These are phyloP conservation scores for Skeletonema marinoi DNA, from an alignment of 108 stramenopile species.

Conservation along the genomic window DNA sequence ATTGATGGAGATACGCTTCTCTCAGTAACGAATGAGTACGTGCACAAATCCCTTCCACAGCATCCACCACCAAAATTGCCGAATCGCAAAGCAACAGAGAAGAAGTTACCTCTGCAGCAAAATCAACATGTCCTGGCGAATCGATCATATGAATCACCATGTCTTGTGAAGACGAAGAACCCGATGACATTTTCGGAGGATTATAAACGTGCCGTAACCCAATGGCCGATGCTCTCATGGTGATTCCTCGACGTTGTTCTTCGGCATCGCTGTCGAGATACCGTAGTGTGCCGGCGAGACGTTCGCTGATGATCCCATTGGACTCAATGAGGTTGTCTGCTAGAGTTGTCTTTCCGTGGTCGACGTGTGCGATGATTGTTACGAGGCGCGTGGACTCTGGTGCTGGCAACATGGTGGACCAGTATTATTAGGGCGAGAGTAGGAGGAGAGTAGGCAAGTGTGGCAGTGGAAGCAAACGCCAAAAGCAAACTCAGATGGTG, in stretches of 20 bases:
- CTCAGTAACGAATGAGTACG: constrained; percentile 96
- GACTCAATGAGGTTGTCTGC: constrained; percentile 92
- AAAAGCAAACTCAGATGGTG: no score
- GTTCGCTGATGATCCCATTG: constrained; percentile 87
- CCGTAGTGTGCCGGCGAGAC: constrained; percentile 83
- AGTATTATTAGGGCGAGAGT: no score
- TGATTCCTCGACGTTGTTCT: constrained; percentile 98
- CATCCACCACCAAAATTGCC: constrained; percentile 95
- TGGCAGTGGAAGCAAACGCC: no score
- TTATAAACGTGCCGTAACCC: constrained; percentile 69
- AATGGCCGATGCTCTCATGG: constrained; percentile 94
- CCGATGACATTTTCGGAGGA: constrained; percentile 8
- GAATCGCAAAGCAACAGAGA: constrained; percentile 94
- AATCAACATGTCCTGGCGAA: constrained; percentile 99
- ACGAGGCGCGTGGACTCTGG: constrained; percentile 89
- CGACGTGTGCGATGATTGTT: constrained; percentile 99
- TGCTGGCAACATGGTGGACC: constrained; percentile 58
- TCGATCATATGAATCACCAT: constrained; percentile 95
- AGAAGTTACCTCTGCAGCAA: constrained; percentile 93
- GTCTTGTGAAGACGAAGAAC: constrained; percentile 15
- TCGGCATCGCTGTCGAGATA: constrained; percentile 87
- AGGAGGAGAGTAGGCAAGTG: no score
- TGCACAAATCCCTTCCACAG: constrained; percentile 93
- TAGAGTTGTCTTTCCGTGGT: constrained; percentile 99
- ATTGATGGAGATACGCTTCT: constrained; percentile 87